A percentile compares a stretch with the other conserved stretches of the same genome.
phyloP scores from a whole-genome alignment of 306 rosid species.

The Senna siamea region DNA sequence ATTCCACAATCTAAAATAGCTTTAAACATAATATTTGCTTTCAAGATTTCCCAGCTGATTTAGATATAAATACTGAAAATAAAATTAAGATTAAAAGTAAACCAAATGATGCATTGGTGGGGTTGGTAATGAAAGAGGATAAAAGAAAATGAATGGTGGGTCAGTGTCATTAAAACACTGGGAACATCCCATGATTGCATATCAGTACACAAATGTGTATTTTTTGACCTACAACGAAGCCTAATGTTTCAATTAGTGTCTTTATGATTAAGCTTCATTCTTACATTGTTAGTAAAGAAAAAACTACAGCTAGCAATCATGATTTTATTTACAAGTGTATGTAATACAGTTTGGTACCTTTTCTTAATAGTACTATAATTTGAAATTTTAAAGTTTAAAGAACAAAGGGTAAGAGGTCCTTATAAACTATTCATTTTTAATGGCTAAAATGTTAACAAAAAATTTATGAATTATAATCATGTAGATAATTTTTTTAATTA shows the following conservation, averaged over 20 bases:
- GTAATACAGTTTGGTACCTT: neutral
- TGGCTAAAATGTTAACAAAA: no score
- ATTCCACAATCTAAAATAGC: neutral
- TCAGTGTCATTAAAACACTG: slow-evolving; percentile 11
- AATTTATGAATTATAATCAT: no score
- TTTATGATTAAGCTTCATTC: slow-evolving; percentile 2
- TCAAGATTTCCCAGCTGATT: slow-evolving; percentile 23
- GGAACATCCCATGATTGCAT: slow-evolving; percentile 56
- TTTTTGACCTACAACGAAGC: slow-evolving; percentile 12
- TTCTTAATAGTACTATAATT: neutral
- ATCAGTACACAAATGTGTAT: neutral
- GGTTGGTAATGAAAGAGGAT: slow-evolving; percentile 47
- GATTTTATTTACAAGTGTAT: neutral
- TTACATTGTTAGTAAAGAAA: neutral
- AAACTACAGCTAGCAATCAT: neutral
- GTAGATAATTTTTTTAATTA: no score
- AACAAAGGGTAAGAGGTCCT: neutral
- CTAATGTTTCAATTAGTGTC: slow-evolving; percentile 7
- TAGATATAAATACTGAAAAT: neutral
- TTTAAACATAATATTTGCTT: slow-evolving; percentile 16
- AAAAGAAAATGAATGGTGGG: slow-evolving; percentile 46
- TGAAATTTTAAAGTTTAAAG: neutral
- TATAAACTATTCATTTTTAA: no score
- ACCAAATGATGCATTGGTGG: slow-evolving; percentile 52
- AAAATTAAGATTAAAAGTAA: slow-evolving; percentile 29